Conservation (phyloP, 2,329 filamentous ascomycete genomes). For the Aspergillus sp. region DNA sequence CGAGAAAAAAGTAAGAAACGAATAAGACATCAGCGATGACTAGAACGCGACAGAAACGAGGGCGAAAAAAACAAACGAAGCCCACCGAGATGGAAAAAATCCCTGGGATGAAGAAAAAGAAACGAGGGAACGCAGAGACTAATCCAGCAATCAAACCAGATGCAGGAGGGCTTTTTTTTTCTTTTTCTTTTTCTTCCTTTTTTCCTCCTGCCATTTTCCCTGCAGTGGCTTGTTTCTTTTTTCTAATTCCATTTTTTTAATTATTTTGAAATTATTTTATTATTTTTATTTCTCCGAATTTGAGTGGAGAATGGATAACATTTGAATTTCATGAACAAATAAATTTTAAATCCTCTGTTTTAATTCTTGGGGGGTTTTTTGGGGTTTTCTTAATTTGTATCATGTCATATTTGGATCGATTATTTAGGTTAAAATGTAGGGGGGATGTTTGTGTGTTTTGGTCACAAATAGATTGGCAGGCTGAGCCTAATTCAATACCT, state of each 20-base stretch:
- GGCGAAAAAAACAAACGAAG: conserved; percentile 6
- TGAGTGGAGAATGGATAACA: neutral
- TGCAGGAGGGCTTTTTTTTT: neutral
- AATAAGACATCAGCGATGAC: neutral
- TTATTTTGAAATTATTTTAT: neutral
- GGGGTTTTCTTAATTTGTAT: too few relatives aligned
- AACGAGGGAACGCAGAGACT: conserved; percentile 5
- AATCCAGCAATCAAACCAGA: conserved; percentile 6
- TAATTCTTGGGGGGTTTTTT: too few relatives aligned
- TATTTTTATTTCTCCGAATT: neutral
- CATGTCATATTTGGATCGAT: neutral
- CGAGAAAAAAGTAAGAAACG: conserved; percentile 4
- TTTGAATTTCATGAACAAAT: neutral
- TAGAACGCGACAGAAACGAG: conserved; percentile 7
- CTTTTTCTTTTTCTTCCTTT: neutral
- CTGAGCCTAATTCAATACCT: neutral
- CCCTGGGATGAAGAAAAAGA: conserved; percentile 2
- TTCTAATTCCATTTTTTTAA: neutral
- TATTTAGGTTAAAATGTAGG: neutral
- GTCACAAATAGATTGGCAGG: neutral
- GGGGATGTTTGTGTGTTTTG: neutral
- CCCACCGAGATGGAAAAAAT: neutral
- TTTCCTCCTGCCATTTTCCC: neutral
- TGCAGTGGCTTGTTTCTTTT: neutral
- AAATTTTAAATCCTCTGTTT: too few relatives aligned